Conservation (phyloP, 345 rosid species). For the Boechera stricta region DNA sequence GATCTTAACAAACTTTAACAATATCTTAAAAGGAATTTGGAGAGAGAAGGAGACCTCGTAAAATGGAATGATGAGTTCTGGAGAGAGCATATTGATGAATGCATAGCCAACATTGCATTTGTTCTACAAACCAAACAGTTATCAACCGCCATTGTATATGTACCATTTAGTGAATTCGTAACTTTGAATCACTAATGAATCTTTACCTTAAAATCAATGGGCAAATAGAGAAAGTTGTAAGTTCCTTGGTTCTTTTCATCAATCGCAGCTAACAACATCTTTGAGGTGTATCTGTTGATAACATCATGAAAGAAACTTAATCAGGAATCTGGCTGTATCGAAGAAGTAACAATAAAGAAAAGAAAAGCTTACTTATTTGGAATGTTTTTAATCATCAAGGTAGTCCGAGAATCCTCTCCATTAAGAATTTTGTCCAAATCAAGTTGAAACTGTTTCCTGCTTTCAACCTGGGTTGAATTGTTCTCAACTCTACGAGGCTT, state of each 20-base stretch:
- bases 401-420: conserved; percentile 70
- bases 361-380: conserved; percentile 61
- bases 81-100: conserved; percentile 81
- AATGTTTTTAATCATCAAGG: conserved; percentile 70
- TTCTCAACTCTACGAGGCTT: conserved; percentile 65
- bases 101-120: conserved; percentile 95
- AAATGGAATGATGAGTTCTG: conserved; percentile 72
- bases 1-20: background rate
- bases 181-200: background rate
- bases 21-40: background rate
- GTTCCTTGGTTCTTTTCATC: conserved; percentile 42
- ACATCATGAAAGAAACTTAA: conserved; percentile 4
- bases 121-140: conserved; percentile 57
- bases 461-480: conserved; percentile 63
- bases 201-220: conserved; percentile 47
- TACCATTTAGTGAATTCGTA: background rate
- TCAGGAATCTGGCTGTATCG: background rate
- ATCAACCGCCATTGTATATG: conserved; percentile 12
- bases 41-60: conserved; percentile 60
- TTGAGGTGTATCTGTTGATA: conserved; percentile 46
- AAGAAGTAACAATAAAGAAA: background rate
- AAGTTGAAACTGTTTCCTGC: conserved; percentile 80
- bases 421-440: conserved; percentile 75
- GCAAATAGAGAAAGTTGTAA: conserved; percentile 47
- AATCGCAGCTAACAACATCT: conserved; percentile 42